phyloP scores from a whole-genome alignment of 331 rosid species.

The Saraca asoca region DNA sequence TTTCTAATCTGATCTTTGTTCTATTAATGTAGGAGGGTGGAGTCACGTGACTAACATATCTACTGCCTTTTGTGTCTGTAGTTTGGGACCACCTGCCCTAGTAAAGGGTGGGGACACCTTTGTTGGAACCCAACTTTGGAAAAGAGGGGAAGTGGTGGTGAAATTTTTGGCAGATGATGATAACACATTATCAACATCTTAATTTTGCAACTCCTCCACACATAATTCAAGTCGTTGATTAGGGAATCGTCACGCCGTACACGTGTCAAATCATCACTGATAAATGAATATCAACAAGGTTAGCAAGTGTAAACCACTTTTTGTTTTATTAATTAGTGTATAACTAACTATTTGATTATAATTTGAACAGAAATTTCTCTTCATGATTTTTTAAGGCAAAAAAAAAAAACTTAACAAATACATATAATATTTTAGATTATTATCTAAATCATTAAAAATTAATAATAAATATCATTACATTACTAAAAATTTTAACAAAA shows the following conservation, averaged over 20 bases:
- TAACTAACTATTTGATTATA: no score
- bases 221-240: slow-evolving; percentile 6
- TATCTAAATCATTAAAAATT: no score
- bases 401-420: no score
- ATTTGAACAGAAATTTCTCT: no score
- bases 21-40: slow-evolving; percentile 24
- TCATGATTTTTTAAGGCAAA: no score
- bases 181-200: slow-evolving; percentile 30
- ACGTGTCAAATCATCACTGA: neutral
- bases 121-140: slow-evolving; percentile 36
- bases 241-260: neutral
- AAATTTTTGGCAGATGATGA: slow-evolving; percentile 5
- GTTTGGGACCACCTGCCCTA: slow-evolving; percentile 46
- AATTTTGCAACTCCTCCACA: slow-evolving; percentile 21
- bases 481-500: no score
- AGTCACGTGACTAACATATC: slow-evolving; percentile 51
- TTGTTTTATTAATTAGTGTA: no score
- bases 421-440: no score
- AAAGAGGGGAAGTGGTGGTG: slow-evolving; percentile 36
- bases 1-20: neutral
- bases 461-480: no score
- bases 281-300: neutral
- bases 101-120: slow-evolving; percentile 18
- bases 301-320: no score
- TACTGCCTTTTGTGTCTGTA: slow-evolving; percentile 7